A percentile compares a stretch with the other conserved stretches of the same genome.
These are phyloP conservation scores for Crithidia expoeki DNA, from an alignment of 208 protist species.

Conservation along the genomic window DNA sequence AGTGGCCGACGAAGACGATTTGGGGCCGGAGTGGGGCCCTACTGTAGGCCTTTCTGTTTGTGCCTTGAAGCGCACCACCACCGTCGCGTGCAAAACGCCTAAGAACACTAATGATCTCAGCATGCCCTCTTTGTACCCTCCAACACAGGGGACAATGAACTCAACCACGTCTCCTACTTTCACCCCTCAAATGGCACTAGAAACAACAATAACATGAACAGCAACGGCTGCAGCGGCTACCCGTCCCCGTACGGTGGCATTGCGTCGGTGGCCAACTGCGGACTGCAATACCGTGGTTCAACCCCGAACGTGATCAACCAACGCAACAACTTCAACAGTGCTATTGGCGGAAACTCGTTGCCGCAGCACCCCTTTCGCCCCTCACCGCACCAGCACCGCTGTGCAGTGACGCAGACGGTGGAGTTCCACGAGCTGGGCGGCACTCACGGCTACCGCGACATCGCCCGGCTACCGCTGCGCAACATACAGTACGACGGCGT, in stretches of 20 bases:
- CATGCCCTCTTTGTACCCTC: slow-evolving; percentile 8
- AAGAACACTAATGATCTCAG: background rate
- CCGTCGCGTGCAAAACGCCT: background rate
- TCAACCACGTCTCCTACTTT: background rate
- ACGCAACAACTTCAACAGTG: background rate
- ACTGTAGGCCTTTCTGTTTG: slow-evolving; percentile 68
- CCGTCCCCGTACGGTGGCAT: slow-evolving; percentile 11
- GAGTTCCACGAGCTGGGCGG: slow-evolving; percentile 85
- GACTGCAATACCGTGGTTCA: slow-evolving; percentile 21
- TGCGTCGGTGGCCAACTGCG: background rate
- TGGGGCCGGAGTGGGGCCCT: slow-evolving; percentile 39
- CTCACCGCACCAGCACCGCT: background rate
- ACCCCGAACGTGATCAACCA: background rate
- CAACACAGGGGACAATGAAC: background rate
- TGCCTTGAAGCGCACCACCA: slow-evolving; percentile 44
- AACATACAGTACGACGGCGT: slow-evolving; percentile 73
- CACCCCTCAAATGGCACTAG: no score
- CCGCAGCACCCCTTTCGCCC: background rate
- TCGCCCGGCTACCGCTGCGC: slow-evolving; percentile 47
- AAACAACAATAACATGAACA: background rate
- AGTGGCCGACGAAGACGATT: slow-evolving; percentile 25
- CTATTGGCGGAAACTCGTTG: background rate
- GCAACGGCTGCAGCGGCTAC: slow-evolving; percentile 12
- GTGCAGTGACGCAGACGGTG: slow-evolving; percentile 33
- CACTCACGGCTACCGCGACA: slow-evolving; percentile 56